phyloP scores from a whole-genome alignment of 306 rosid species.

The Ceratonia siliqua region DNA sequence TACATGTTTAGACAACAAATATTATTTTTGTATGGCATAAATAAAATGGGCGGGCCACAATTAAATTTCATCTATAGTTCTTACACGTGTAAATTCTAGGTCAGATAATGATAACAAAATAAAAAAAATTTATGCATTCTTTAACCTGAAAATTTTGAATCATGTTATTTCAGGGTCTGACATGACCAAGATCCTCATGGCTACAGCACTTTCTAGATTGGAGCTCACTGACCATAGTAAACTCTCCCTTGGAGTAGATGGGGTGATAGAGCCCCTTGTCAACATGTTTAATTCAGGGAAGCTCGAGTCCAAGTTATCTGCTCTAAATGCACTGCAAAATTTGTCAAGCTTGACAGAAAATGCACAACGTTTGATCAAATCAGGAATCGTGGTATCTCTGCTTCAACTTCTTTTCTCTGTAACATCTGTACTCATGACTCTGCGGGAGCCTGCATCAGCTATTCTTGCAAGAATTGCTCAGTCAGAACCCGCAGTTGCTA shows the following conservation, averaged over 20 bases:
- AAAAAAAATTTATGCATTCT: background rate
- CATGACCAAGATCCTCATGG: slow-evolving; percentile 93
- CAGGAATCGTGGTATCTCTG: slow-evolving; percentile 64
- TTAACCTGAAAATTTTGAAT: slow-evolving; percentile 20
- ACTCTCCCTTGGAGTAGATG: slow-evolving; percentile 74
- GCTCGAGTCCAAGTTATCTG: slow-evolving; percentile 85
- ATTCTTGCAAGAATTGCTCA: slow-evolving; percentile 85
- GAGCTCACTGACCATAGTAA: slow-evolving; percentile 80
- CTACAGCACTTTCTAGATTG: slow-evolving; percentile 81
- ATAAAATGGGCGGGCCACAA: background rate
- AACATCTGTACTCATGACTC: slow-evolving; percentile 88
- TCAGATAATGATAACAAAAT: slow-evolving; percentile 16
- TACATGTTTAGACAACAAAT: background rate
- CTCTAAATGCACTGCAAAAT: slow-evolving; percentile 82
- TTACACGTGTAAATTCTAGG: background rate
- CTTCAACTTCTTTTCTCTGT: slow-evolving; percentile 94
- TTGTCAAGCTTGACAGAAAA: slow-evolving; percentile 67
- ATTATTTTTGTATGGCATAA: background rate
- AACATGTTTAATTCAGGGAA: slow-evolving; percentile 71
- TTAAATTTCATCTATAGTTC: background rate
- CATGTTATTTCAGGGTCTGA: slow-evolving; percentile 70
- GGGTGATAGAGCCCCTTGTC: slow-evolving; percentile 78
- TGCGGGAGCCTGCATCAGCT: slow-evolving; percentile 86
- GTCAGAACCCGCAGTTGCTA: slow-evolving; percentile 66
- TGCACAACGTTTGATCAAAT: slow-evolving; percentile 57